Conservation (phyloP, 2,329 filamentous ascomycete species). For the Alternaria sp. region DNA sequence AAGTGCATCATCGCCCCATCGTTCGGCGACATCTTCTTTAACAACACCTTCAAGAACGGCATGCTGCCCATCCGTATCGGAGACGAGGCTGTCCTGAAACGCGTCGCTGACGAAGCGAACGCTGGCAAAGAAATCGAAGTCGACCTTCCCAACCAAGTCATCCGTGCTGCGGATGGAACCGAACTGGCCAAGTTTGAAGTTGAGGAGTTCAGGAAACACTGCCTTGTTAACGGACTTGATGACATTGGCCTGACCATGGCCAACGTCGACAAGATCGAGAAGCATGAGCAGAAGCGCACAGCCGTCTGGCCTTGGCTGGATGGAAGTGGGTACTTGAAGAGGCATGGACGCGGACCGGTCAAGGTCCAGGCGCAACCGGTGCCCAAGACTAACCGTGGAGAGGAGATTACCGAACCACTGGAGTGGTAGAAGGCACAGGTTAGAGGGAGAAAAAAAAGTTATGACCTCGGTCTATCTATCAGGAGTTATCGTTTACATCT, state of each 20-base stretch:
- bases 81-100: slow-evolving; percentile 71
- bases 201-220: slow-evolving; percentile 94
- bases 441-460: background rate
- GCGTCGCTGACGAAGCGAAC: slow-evolving; percentile 78
- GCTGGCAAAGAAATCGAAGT: slow-evolving; percentile 87
- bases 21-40: slow-evolving; percentile 95
- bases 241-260: slow-evolving; percentile 96
- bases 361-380: slow-evolving; percentile 74
- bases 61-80: slow-evolving; percentile 88
- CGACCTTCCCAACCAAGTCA: slow-evolving; percentile 83
- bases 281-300: slow-evolving; percentile 81
- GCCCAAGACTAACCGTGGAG: slow-evolving; percentile 87
- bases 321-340: slow-evolving; percentile 79
- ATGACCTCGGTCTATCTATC: background rate
- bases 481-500: background rate
- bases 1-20: slow-evolving; percentile 91
- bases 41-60: slow-evolving; percentile 99
- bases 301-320: slow-evolving; percentile 89
- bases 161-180: slow-evolving; percentile 78
- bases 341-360: slow-evolving; percentile 64
- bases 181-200: slow-evolving; percentile 84
- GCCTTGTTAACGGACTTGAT: slow-evolving; percentile 89
- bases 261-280: slow-evolving; percentile 85
- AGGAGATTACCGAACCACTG: slow-evolving; percentile 83
- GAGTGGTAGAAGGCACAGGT: slow-evolving; percentile 72